Evolutionary conservation across 139 green algal species (phyloP).

Genomic region (Tetradesmus lagerheimii): DNA sequence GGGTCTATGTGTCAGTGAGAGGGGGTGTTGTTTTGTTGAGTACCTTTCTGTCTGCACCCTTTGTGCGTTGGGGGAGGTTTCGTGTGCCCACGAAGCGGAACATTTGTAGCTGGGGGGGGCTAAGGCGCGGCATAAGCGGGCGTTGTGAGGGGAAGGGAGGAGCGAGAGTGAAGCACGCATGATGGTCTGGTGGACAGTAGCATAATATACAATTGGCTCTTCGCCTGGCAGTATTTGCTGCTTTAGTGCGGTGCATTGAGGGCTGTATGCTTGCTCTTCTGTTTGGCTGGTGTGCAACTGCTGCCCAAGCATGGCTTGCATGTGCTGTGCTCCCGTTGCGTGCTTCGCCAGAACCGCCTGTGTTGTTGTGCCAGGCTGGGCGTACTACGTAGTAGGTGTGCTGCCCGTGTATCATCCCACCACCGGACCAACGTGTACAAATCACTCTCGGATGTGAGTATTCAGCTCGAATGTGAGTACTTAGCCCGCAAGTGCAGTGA

Average conservation of each 20-base stretch:
- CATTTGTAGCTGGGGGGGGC: neutral
- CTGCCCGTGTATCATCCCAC: neutral
- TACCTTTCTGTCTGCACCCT: neutral
- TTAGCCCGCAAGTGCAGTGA: neutral
- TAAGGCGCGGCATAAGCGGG: neutral
- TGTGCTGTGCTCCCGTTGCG: neutral
- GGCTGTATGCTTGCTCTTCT: neutral
- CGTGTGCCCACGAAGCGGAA: neutral
- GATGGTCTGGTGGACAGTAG: neutral
- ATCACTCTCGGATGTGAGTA: neutral
- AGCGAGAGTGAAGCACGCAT: neutral
- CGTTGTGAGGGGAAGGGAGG: neutral
- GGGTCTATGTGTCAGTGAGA: neutral
- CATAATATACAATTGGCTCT: neutral
- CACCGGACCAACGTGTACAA: neutral
- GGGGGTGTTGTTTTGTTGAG: neutral
- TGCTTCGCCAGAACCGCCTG: neutral
- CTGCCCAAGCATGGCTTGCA: neutral
- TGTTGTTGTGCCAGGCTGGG: neutral
- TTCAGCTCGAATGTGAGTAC: neutral
- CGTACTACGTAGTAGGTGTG: too few relatives aligned
- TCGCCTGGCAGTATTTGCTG: neutral
- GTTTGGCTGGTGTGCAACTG: neutral
- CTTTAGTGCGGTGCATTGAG: neutral
- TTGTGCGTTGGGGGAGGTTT: neutral